phyloP scores from a whole-genome alignment of 192 early-diverging fungal species.

The Backusella luteola region DNA sequence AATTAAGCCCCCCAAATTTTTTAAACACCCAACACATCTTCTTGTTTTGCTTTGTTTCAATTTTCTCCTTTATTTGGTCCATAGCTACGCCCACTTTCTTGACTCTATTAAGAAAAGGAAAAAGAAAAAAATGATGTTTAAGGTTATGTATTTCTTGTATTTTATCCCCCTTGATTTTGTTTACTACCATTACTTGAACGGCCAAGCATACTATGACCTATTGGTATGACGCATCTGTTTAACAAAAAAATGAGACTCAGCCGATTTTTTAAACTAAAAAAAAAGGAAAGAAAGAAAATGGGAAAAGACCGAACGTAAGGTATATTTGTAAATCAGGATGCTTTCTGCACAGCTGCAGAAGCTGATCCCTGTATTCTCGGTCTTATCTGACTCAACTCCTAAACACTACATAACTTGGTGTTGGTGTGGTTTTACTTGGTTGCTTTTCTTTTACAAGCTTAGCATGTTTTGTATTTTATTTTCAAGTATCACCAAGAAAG shows the following conservation, averaged over 20 bases:
- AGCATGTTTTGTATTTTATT: too few relatives aligned
- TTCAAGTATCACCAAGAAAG: too few relatives aligned
- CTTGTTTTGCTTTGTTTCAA: background rate
- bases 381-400: background rate
- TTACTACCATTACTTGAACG: background rate
- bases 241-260: slow-evolving; percentile 3
- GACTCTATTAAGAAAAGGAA: background rate
- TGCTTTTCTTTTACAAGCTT: too few relatives aligned
- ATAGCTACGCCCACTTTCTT: background rate
- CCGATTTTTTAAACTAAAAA: background rate
- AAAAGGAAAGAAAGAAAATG: background rate
- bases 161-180: background rate
- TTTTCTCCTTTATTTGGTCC: slow-evolving; percentile 1
- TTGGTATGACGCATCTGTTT: background rate
- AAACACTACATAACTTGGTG: too few relatives aligned
- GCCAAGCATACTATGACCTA: background rate
- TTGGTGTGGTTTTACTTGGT: too few relatives aligned
- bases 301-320: background rate
- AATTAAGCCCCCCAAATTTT: background rate
- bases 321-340: background rate
- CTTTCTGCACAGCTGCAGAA: background rate
- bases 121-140: background rate
- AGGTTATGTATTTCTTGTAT: background rate
- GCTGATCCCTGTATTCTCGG: background rate
- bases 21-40: background rate